phyloP scores from a whole-genome alignment of 352 stramenopile species.

The Peronospora farinosa region DNA sequence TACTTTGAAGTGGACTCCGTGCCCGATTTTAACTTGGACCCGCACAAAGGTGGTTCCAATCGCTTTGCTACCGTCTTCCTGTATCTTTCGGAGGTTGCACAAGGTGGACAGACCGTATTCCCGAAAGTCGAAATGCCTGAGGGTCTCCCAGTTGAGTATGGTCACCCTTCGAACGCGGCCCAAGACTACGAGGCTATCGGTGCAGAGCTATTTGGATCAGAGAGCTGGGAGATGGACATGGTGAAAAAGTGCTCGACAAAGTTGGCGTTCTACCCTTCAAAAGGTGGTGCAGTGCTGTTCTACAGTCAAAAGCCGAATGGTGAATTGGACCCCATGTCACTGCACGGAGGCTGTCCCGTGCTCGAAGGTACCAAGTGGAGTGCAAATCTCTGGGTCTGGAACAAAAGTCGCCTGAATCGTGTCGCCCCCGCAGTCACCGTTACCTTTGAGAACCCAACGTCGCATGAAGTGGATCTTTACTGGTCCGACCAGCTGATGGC shows the following conservation, averaged over 20 bases:
- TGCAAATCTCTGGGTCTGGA: constrained; percentile 97
- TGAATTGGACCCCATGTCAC: constrained; percentile 74
- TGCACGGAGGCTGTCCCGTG: constrained; percentile 94
- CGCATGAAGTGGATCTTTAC: constrained; percentile 45
- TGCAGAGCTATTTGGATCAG: constrained; percentile 52
- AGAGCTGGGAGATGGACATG: constrained; percentile 73
- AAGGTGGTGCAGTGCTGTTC: constrained; percentile 94
- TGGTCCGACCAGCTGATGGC: constrained; percentile 68
- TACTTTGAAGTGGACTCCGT: constrained; percentile 80
- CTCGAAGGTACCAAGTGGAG: constrained; percentile 92
- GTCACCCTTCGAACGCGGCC: constrained; percentile 39
- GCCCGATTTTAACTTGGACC: constrained; percentile 69
- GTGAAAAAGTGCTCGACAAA: constrained; percentile 71
- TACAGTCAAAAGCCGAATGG: constrained; percentile 95
- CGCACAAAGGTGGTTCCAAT: constrained; percentile 65
- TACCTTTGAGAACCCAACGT: constrained; percentile 64
- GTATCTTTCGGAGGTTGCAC: constrained; percentile 76
- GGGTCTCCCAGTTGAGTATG: constrained; percentile 48
- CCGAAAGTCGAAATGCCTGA: constrained; percentile 65
- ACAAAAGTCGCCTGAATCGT: constrained; percentile 77
- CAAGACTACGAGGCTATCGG: constrained; percentile 39
- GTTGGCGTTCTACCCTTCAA: constrained; percentile 69
- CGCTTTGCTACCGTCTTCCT: constrained; percentile 80
- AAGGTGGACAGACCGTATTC: constrained; percentile 82
- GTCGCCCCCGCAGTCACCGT: constrained; percentile 46